Percentiles rank a stretch among this genome's conserved stretches.
Conservation (phyloP, 2,329 filamentous ascomycete species). For the Fusarium sp. region DNA sequence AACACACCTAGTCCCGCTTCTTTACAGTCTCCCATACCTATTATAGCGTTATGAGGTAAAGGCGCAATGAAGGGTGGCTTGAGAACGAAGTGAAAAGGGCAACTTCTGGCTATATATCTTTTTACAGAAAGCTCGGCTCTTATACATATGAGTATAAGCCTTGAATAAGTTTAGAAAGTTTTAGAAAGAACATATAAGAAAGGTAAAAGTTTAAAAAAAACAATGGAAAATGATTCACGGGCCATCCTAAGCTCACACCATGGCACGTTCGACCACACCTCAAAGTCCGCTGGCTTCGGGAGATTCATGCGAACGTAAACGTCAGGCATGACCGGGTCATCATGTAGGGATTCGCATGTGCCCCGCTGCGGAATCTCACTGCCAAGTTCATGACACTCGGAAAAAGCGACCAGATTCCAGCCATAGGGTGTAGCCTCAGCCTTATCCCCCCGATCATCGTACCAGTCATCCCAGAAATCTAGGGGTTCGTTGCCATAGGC, state of each 20-base stretch:
- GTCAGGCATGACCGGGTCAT: neutral
- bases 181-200: too few species aligned
- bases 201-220: too few species aligned
- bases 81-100: neutral
- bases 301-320: rapidly evolving
- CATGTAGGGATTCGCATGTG: neutral
- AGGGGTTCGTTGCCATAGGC: slow-evolving; percentile 1
- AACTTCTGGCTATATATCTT: too few species aligned
- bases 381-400: neutral
- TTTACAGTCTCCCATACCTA: neutral
- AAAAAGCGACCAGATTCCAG: neutral
- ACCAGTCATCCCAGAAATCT: slow-evolving; percentile 9
- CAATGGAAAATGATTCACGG: too few species aligned
- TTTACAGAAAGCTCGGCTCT: too few species aligned
- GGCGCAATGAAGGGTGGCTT: rapidly evolving
- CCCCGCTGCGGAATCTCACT: neutral
- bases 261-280: rapidly evolving
- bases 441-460: neutral
- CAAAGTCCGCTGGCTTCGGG: neutral
- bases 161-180: too few species aligned
- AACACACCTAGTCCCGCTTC: rapidly evolving
- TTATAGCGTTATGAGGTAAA: neutral
- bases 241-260: neutral
- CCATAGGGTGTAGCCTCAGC: slow-evolving; percentile 8
- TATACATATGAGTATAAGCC: too few species aligned